Evolutionary conservation across 495 filamentous ascomycete species (phyloP).

Genomic region (Penicillium fimorum): DNA sequence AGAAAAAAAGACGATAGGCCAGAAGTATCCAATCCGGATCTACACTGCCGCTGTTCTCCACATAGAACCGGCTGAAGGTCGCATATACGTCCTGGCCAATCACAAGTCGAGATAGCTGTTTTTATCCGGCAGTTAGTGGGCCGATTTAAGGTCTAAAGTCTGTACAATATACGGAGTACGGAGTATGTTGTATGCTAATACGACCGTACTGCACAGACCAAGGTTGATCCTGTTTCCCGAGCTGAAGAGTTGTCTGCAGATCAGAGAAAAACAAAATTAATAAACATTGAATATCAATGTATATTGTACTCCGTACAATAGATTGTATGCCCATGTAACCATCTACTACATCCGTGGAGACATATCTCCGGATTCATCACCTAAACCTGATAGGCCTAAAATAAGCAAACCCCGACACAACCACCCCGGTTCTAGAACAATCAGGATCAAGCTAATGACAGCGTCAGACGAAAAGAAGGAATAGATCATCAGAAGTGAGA

Average conservation of each 20-base stretch:
- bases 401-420: background rate
- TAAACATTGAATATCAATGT: background rate
- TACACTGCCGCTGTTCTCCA: conserved; percentile 4
- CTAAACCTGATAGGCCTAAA: background rate
- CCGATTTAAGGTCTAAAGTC: conserved; percentile 5
- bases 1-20: background rate
- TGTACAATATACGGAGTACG: too few relatives aligned
- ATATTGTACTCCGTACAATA: background rate
- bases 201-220: conserved; percentile 4
- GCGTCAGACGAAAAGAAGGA: background rate
- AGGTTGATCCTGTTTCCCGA: background rate
- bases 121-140: conserved; percentile 2
- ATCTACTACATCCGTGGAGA: background rate
- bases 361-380: background rate
- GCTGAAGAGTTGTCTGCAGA: conserved; percentile 9
- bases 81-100: background rate
- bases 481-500: background rate
- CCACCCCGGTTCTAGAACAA: background rate
- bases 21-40: background rate
- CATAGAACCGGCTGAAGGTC: background rate
- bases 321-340: background rate
- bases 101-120: background rate
- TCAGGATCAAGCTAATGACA: background rate
- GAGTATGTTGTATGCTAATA: background rate
- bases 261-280: background rate